Conservation (phyloP, 1,284 basidiomycete species). For the Sutorius eximius region DNA sequence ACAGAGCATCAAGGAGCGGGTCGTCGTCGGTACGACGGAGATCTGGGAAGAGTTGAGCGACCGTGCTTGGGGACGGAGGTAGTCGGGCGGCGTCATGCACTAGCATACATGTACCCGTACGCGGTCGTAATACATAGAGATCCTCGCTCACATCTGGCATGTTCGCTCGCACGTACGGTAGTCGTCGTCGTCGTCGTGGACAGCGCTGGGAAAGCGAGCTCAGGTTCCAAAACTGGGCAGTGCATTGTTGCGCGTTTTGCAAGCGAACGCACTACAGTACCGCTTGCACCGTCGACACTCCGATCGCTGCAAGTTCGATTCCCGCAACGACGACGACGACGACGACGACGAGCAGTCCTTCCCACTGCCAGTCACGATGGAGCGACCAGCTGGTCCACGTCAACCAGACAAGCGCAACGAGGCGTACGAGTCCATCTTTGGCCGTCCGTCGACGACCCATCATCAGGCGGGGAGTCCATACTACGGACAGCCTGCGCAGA, state of each 20-base stretch:
- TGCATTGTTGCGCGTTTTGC: slow-evolving; percentile 17
- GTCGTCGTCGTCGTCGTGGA: slow-evolving; percentile 10
- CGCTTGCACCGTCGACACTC: slow-evolving; percentile 4
- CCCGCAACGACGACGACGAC: slow-evolving; percentile 9
- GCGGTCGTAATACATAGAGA: slow-evolving; percentile 3
- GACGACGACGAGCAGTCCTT: neutral
- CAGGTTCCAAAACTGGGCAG: slow-evolving; percentile 27
- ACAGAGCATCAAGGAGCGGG: slow-evolving; percentile 68
- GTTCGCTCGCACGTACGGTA: neutral
- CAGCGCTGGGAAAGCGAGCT: slow-evolving; percentile 7
- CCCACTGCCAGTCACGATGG: slow-evolving; percentile 44
- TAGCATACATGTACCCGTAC: slow-evolving; percentile 12
- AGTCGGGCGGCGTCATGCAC: slow-evolving; percentile 2
- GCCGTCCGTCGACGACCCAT: slow-evolving; percentile 62
- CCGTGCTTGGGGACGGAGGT: slow-evolving; percentile 29
- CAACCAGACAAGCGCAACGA: slow-evolving; percentile 72
- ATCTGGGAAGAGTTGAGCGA: slow-evolving; percentile 52
- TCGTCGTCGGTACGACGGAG: slow-evolving; percentile 71
- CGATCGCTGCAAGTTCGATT: slow-evolving; percentile 8
- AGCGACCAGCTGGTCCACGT: slow-evolving; percentile 67
- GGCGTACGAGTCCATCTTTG: slow-evolving; percentile 83
- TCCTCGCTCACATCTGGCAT: neutral
- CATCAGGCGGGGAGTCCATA: slow-evolving; percentile 42
- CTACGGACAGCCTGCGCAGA: slow-evolving; percentile 22
- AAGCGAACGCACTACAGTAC: slow-evolving; percentile 8